Base-by-base conservation (phyloP, 2,329 filamentous ascomycete species). In the Venturiaceae sp. region DNA sequence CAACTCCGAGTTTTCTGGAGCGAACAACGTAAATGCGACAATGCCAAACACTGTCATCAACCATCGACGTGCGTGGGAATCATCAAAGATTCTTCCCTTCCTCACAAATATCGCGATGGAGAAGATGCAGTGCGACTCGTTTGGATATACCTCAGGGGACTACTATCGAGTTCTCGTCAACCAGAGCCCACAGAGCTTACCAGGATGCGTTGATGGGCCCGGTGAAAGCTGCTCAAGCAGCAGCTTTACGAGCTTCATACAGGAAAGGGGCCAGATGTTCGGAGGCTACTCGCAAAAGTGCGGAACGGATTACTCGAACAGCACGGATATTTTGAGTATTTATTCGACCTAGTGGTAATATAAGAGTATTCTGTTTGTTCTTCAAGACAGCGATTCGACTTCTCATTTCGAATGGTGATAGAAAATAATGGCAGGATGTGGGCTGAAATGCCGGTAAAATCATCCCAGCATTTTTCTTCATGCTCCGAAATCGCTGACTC, bases 41-140 rank as follows among this genome's bases (percentile, higher is more conserved):
- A 87, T 88, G 80, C 85, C 85, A 0, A 71, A 80, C 0, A 77
- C 81, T 61, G 74, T 75, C 26, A 82, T 86, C 66, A 88, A 87
- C 72, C 77, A 83, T 67, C 74, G 77, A 26, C 80, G 85, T 28
- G 80, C 77, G 1, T 88, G 85, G 85, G 78, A 77, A 65, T 83
- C 80, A 62, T 84, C 82, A 2, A 75, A 81, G 61, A 76, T 87
- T 37, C 69, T 88, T 32, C 83, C 85, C 0, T 88, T 88, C 67
- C 70, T 87, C 55, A 79, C 80, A 32, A 87, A 88, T 67, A 74
- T 88, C 26, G 85, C 83, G 0, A 77, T 88, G 41, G 85, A 88
- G 74, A 78, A 80, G 55, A 72, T 88, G 69, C 76, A 83, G 58
- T 88, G 85, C 68, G 75, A 77, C n/a, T 78, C 78, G 64, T 78